Conservation (phyloP, 2,329 filamentous ascomycete genomes). For the Colletotrichum neosansevieriae region DNA sequence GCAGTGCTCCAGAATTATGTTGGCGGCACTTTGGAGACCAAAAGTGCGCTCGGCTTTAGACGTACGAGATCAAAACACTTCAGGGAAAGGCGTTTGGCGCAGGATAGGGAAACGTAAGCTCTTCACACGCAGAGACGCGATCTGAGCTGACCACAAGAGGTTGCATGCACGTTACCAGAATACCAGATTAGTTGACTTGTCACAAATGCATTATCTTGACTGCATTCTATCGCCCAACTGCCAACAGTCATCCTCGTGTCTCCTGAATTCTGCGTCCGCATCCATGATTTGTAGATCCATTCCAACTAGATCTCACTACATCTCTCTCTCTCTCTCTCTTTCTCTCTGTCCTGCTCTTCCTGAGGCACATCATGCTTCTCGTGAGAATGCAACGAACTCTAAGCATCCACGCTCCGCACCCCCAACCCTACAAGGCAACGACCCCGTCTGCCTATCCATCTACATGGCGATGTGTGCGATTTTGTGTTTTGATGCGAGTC, state of each 20-base stretch:
- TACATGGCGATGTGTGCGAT: conserved; percentile 35
- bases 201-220: conserved; percentile 32
- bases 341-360: not conserved
- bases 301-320: conserved; percentile 25
- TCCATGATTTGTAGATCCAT: conserved; percentile 32
- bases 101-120: conserved; percentile 22
- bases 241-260: conserved; percentile 26
- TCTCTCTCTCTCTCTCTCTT: not conserved
- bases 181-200: not conserved
- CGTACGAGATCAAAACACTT: not conserved
- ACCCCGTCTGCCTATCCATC: conserved; percentile 22
- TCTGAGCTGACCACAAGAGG: conserved; percentile 2
- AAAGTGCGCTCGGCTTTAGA: no score
- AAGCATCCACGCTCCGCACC: conserved; percentile 7
- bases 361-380: conserved; percentile 21
- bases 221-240: conserved; percentile 30
- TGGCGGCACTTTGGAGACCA: not conserved
- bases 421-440: conserved; percentile 13
- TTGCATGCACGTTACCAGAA: conserved; percentile 11
- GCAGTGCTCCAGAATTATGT: not conserved
- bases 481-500: conserved; percentile 39
- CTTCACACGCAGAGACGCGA: not conserved
- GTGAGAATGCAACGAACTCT: conserved; percentile 29
- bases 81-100: conserved; percentile 31
- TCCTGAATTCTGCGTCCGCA: conserved; percentile 31